Conservation (phyloP, 148 eudicot species). For the Limonium bicolor region DNA sequence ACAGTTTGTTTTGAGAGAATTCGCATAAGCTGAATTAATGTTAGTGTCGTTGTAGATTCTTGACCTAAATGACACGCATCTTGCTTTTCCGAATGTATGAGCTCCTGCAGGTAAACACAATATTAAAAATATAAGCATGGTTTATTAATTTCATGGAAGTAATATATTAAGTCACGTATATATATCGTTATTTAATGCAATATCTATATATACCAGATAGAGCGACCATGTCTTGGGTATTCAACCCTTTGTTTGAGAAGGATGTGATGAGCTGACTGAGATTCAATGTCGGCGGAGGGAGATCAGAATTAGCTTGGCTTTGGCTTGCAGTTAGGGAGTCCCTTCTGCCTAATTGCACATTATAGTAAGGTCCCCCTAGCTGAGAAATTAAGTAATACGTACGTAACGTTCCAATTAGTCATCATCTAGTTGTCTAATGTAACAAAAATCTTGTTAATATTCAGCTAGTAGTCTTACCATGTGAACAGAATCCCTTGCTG, state of each 20-base stretch:
- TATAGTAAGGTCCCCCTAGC: conserved; percentile 55
- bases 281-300: conserved; percentile 31
- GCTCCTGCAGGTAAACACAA: too few relatives aligned
- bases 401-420: too few relatives aligned
- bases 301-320: conserved; percentile 27
- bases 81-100: conserved; percentile 45
- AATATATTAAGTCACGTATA: too few relatives aligned
- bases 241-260: conserved; percentile 22
- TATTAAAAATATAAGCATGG: too few relatives aligned
- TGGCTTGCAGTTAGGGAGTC: conserved; percentile 42
- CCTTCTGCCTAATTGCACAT: conserved; percentile 34
- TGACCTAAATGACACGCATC: conserved; percentile 25
- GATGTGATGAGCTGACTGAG: conserved; percentile 21
- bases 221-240: conserved; percentile 29
- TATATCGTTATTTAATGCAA: too few relatives aligned
- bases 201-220: too few relatives aligned
- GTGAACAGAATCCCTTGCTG: too few relatives aligned
- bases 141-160: too few relatives aligned
- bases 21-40: conserved; percentile 21
- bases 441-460: too few relatives aligned
- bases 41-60: conserved; percentile 35
- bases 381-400: too few relatives aligned
- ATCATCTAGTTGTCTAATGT: too few relatives aligned
- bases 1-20: conserved; percentile 15
- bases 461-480: too few relatives aligned